Evolutionary conservation across 2,329 filamentous ascomycete genomes (phyloP), one percentile per base, ranked within the genome.

Genomic region (Colletotrichum sp.): DNA sequence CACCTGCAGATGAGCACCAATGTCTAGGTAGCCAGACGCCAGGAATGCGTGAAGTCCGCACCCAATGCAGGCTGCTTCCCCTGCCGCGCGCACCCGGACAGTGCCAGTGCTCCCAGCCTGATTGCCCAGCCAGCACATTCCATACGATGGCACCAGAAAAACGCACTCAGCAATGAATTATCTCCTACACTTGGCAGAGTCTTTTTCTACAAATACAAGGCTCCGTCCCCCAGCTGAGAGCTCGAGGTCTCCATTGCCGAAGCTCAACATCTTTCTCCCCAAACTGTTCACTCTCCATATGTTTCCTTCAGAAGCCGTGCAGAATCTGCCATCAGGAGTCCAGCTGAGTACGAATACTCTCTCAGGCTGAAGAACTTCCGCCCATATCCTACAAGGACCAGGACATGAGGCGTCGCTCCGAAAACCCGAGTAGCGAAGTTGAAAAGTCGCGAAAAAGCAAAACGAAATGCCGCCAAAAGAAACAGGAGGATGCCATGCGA

Each of bases 401-500:
- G 13, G n/a, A 57, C 30, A 65, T 59, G 32, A 52, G 32, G 16
- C 49, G 39, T 65, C 67, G 52, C 30, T 30, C 52, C n/a, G 16
- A 39, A 36, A 30, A 30, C 24, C 26, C 12, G 26, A 24, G 12
- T 30, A 26, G 21, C 28, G 32, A 66, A 62, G 62, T 60, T 26
- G 62, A 30, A 26, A 62, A 62, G 62, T 60, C 57, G 62, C 28
- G 55, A 57, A 60, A 63, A 39, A 59, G 32, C 64, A 76, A 34
- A 30, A 65, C 52, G 57, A 62, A 68, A 52, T 73, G 57, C 70
- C 63, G 64, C 64, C 73, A 32, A 68, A 72, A 73, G 44, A 44
- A 68, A 75, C 63, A 44, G 36, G 26, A 76, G 49, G 65, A 71
- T 75, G 60, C 75, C 72, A 74, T 75, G 75, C 75, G 32, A 76